Evolutionary conservation across 257 asterid species (phyloP).

Genomic region (Gardenia jasminoides): DNA sequence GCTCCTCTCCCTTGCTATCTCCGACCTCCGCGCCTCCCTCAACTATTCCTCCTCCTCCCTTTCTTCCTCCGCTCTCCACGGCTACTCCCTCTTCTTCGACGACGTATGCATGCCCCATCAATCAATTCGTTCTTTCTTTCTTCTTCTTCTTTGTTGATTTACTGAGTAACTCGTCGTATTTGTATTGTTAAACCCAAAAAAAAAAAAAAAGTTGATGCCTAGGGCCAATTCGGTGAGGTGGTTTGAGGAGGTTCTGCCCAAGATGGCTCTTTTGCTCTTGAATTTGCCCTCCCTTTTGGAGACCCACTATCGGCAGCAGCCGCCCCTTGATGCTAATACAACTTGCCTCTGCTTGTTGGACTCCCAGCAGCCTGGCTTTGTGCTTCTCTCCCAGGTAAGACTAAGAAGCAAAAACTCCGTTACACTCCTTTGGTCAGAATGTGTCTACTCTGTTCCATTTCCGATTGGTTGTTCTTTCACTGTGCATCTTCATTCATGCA

Average conservation of each 20-base stretch:
- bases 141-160: no score
- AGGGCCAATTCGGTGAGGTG: slow-evolving; percentile 55
- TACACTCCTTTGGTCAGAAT: no score
- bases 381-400: slow-evolving; percentile 71
- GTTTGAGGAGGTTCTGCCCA: slow-evolving; percentile 67
- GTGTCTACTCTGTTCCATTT: no score
- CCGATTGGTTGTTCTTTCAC: background rate
- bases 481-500: background rate
- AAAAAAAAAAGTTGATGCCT: slow-evolving; percentile 50
- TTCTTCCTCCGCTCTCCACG: slow-evolving; percentile 48
- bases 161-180: no score
- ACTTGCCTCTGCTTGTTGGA: slow-evolving; percentile 48
- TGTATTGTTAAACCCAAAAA: background rate
- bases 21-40: slow-evolving; percentile 55
- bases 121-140: no score
- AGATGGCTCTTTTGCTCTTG: slow-evolving; percentile 61
- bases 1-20: slow-evolving; percentile 56
- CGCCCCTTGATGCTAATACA: no score
- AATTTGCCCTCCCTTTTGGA: slow-evolving; percentile 66
- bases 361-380: slow-evolving; percentile 68
- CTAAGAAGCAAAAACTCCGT: no score
- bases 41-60: slow-evolving; percentile 24
- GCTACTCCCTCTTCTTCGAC: slow-evolving; percentile 71
- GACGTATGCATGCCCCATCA: slow-evolving; percentile 65
- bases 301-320: slow-evolving; percentile 48